These are phyloP conservation scores for Ehretia macrophylla DNA, from an alignment of 257 asterid genomes.

Conservation along the genomic window DNA sequence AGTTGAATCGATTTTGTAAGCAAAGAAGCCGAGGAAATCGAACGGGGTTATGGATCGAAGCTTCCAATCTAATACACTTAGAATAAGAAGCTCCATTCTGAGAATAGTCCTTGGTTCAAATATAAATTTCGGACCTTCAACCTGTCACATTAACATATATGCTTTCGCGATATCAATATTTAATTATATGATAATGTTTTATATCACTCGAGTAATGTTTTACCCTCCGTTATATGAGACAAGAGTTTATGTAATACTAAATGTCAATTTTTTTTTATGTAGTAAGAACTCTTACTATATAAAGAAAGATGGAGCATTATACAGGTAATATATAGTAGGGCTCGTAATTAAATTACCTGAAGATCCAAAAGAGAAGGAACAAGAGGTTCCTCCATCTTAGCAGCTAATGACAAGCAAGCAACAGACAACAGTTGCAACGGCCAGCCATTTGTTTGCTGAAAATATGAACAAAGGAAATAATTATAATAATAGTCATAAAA, in stretches of 20 bases:
- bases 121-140: slow-evolving; percentile 64
- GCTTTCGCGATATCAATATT: not conserved
- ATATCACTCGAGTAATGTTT: no score
- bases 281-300: no score
- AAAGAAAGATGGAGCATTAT: no score
- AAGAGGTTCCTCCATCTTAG: slow-evolving; percentile 94
- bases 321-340: not conserved
- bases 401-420: slow-evolving; percentile 93
- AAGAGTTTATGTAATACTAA: no score
- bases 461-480: slow-evolving; percentile 11
- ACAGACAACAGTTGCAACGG: slow-evolving; percentile 85
- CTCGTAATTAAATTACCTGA: slow-evolving; percentile 45
- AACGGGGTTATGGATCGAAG: slow-evolving; percentile 78
- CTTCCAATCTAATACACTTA: slow-evolving; percentile 80
- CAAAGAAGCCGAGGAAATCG: slow-evolving; percentile 64
- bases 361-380: slow-evolving; percentile 91
- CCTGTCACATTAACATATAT: slow-evolving; percentile 33
- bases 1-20: slow-evolving; percentile 68
- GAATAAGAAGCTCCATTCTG: slow-evolving; percentile 87
- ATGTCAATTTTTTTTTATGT: no score
- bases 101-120: slow-evolving; percentile 75
- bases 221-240: no score
- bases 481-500: not conserved
- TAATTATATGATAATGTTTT: not conserved
- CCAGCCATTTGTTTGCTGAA: slow-evolving; percentile 81